Evolutionary conservation across 2,329 filamentous ascomycete genomes (phyloP), one percentile per base, ranked within the genome.

Genomic region (Fusarium newnesense): DNA sequence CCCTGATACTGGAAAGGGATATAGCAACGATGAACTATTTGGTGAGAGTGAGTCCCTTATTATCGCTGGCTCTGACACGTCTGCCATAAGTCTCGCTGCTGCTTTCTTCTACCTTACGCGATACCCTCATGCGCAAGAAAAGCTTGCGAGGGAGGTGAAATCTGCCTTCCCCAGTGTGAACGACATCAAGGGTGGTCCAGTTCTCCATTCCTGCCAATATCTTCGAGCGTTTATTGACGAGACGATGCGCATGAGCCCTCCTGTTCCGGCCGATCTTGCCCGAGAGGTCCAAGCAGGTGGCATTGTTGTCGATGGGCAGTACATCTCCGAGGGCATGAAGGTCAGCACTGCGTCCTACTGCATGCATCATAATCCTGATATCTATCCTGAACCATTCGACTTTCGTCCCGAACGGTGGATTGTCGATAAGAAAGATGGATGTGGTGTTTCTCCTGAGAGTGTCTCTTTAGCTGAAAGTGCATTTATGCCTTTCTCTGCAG

Each of bases 221-320:
- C 69, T 79, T 16, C 67, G 68, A 4, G 76, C 77, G 1, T 72
- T 74, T 4, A 75, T 79, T n/a, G 59, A 77, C 8, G 77, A 79
- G 34, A 68, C 60, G 1, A 56, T 79, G 7, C 70, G 77, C 8
- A 50, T 78, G 47, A 74, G 67, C 6, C 77, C 76, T 2, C 75
- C 76, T 0, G 54, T 72, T 4, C 66, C 73, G 3, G 62, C 60
- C 4, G 67, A 72, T 26, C 61, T 76, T n/a, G 60, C 67, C 19
- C 69, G 74, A 24, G 67, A 73, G n/a, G 67, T 75, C 21, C 19
- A 58, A 28, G 36, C 67, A n/a, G 69, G 69, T 13, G 67, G 69
- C 12, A 60, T 67, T 2, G 56, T 70, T 18, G 59, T 72, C 10
- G 67, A 72, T 18, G 69, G 49, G 8, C 28, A 72, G 19, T 60